Conservation (phyloP, 495 filamentous ascomycete species). For the Neurospora sp. region DNA sequence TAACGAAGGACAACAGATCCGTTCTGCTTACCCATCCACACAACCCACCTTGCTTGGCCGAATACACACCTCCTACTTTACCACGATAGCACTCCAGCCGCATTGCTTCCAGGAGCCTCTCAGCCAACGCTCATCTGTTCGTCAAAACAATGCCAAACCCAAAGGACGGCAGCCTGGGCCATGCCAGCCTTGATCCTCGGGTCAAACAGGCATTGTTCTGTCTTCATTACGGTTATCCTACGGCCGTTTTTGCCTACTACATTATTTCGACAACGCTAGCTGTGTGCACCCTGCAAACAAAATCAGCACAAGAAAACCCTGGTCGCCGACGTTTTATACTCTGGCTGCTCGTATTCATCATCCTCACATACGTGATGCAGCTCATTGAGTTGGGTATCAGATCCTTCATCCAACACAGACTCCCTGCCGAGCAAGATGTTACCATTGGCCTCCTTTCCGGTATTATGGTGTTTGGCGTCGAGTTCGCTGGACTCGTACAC, state of each 20-base stretch:
- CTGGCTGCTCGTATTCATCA: conserved; percentile 35
- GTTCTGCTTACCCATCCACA: neutral
- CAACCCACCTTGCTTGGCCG: neutral
- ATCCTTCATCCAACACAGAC: conserved; percentile 27
- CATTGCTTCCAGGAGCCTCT: neutral
- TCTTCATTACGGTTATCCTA: conserved; percentile 48
- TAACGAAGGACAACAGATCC: neutral
- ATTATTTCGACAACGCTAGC: conserved; percentile 38
- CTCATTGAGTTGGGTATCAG: conserved; percentile 31
- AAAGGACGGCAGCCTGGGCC: conserved; percentile 5
- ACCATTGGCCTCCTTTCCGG: conserved; percentile 44
- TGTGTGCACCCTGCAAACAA: conserved; percentile 46
- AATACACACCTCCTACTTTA: neutral
- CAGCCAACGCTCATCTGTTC: neutral
- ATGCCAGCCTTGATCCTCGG: neutral
- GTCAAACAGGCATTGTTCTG: conserved; percentile 14
- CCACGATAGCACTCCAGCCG: neutral
- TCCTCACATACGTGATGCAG: conserved; percentile 42
- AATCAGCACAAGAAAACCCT: conserved; percentile 22
- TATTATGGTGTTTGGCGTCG: conserved; percentile 43
- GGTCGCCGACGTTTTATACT: conserved; percentile 37
- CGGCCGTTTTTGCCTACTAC: conserved; percentile 47
- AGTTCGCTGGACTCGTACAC: conserved; percentile 41
- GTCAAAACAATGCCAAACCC: conserved; percentile 11
- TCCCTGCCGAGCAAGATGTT: conserved; percentile 35